phyloP scores from a whole-genome alignment of 441 rosid genomes.

The Erodium moschatum region DNA sequence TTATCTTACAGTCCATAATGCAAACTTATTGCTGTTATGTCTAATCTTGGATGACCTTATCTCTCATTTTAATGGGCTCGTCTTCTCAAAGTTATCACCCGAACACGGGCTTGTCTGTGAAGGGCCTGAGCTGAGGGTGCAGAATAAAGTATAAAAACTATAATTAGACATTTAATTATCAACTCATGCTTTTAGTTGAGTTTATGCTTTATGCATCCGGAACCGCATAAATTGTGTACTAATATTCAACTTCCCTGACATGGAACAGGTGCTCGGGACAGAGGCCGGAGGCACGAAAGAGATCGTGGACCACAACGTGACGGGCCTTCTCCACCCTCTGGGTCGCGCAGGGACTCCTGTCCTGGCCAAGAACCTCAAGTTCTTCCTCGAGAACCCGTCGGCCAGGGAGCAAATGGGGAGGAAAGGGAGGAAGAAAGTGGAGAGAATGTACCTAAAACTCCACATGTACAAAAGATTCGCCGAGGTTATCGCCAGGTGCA shows the following conservation, averaged over 20 bases:
- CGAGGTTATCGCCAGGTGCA: conserved; percentile 64
- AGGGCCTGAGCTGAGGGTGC: no score
- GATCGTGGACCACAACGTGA: conserved; percentile 68
- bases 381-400: conserved; percentile 47
- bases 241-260: not conserved
- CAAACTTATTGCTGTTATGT: no score
- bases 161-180: no score
- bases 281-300: conserved; percentile 90
- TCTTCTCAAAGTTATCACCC: no score
- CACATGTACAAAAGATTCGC: conserved; percentile 78
- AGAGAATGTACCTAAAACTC: conserved; percentile 60
- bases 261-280: conserved; percentile 73
- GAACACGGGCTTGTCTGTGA: no score
- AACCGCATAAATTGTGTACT: no score
- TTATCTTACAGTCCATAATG: no score
- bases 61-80: no score
- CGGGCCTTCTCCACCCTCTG: conserved; percentile 77
- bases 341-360: conserved; percentile 49
- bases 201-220: no score
- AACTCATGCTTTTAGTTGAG: no score
- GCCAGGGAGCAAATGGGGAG: conserved; percentile 56
- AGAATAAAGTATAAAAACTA: no score
- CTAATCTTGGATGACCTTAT: no score
- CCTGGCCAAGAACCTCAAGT: conserved; percentile 54
- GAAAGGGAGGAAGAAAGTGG: conserved; percentile 58